Evolutionary conservation across 176 grass and related monocot genomes (phyloP).

Genomic region (Saccharum officinarum): DNA sequence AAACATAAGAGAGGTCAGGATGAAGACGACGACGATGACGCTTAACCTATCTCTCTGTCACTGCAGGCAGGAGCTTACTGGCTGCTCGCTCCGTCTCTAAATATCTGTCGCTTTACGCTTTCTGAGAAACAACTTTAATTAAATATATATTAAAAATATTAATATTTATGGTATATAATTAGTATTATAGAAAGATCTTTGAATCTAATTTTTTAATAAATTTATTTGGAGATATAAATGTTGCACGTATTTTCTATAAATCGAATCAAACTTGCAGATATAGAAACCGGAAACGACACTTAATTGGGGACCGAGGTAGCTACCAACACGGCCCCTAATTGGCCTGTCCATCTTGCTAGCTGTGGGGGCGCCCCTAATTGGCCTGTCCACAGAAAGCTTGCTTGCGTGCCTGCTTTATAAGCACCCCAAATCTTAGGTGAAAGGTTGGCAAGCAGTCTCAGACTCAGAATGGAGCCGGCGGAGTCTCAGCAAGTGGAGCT

Average conservation of each 20-base stretch:
- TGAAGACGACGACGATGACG: not conserved
- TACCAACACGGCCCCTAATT: conserved; percentile 34
- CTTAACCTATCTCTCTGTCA: conserved; percentile 17
- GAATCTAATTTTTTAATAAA: too few species aligned
- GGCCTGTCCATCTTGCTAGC: not conserved
- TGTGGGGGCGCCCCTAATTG: not conserved
- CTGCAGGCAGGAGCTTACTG: conserved; percentile 12
- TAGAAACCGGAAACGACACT: too few species aligned
- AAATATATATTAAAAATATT: too few species aligned
- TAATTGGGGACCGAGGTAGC: too few species aligned
- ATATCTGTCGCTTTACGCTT: too few species aligned
- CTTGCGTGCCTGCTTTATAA: not conserved
- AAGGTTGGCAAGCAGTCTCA: conserved; percentile 31
- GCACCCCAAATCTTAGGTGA: conserved; percentile 27
- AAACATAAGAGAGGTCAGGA: not conserved
- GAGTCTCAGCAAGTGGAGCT: conserved; percentile 36
- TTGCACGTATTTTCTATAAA: too few species aligned
- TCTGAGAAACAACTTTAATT: too few species aligned
- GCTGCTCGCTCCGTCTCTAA: too few species aligned
- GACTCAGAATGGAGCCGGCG: conserved; percentile 27
- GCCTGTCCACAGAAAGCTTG: not conserved
- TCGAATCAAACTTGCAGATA: too few species aligned
- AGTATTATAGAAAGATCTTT: too few species aligned
- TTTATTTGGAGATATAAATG: too few species aligned
- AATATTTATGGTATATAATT: too few species aligned